These are phyloP conservation scores for Galeopsis tetrahit DNA, from an alignment of 257 asterid genomes.

Conservation along the genomic window DNA sequence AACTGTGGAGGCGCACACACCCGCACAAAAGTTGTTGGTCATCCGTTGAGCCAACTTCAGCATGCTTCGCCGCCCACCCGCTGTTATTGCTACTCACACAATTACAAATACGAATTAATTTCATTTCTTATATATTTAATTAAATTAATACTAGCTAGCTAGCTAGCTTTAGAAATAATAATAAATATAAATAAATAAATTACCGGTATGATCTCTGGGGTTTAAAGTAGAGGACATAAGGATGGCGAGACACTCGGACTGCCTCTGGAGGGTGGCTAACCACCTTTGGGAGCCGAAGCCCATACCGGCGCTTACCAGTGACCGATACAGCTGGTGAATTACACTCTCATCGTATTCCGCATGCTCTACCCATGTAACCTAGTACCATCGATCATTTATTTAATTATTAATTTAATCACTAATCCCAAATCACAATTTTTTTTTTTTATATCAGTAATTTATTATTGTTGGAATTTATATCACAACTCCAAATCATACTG, in stretches of 20 bases:
- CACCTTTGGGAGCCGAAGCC: conserved; percentile 92
- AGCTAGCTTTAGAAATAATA: no score
- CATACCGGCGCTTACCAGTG: conserved; percentile 68
- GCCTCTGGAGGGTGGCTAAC: conserved; percentile 89
- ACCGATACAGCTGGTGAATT: conserved; percentile 76
- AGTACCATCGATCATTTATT: neutral
- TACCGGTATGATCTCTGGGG: conserved; percentile 63
- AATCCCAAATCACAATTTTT: no score
- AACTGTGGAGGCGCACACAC: conserved; percentile 91
- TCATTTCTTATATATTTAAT: no score
- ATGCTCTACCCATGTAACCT: conserved; percentile 97
- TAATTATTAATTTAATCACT: no score
- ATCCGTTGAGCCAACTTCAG: conserved; percentile 92
- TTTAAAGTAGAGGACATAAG: conserved; percentile 70
- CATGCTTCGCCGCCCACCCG: conserved; percentile 88
- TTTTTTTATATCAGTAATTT: no score
- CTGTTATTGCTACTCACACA: conserved; percentile 54
- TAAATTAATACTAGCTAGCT: no score
- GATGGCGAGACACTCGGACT: conserved; percentile 86
- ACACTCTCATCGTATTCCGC: conserved; percentile 76
- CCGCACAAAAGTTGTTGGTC: conserved; percentile 90
- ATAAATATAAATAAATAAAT: no score
- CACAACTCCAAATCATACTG: no score
- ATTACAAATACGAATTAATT: no score
- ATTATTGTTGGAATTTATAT: no score